A percentile compares a stretch with the other conserved stretches of the same genome.
Conservation (phyloP, 148 eudicot species). For the Limonium bicolor region DNA sequence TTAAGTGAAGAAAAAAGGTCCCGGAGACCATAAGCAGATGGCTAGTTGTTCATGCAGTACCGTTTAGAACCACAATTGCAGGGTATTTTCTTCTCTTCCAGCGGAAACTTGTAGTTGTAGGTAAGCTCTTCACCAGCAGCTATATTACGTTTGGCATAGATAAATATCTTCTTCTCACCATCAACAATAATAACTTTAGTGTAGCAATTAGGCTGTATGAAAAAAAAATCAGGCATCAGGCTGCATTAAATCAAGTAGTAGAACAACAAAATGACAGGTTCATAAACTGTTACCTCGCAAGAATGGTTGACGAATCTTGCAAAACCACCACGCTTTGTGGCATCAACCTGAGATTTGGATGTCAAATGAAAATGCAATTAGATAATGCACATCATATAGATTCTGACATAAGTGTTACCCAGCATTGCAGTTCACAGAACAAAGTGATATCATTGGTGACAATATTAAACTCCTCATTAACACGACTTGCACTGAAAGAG, state of each 20-base stretch:
- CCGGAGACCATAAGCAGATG: too few relatives aligned
- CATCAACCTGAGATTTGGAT: conserved; percentile 60
- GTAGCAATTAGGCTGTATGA: conserved; percentile 89
- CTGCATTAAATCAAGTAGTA: too few relatives aligned
- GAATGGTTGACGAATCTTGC: conserved; percentile 98
- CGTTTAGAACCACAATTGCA: conserved; percentile 87
- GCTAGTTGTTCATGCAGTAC: conserved; percentile 15
- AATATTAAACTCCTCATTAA: too few relatives aligned
- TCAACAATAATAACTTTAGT: conserved; percentile 91
- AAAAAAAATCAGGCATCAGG: too few relatives aligned
- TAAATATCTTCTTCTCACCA: conserved; percentile 92
- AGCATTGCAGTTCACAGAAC: too few relatives aligned
- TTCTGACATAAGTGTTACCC: too few relatives aligned
- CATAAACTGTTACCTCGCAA: too few relatives aligned
- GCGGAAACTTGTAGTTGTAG: conserved; percentile 90
- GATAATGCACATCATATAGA: too few relatives aligned
- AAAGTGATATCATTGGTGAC: too few relatives aligned
- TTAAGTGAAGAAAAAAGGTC: conserved; percentile 3
- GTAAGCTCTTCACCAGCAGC: conserved; percentile 88
- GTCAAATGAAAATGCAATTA: too few relatives aligned
- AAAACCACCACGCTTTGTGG: conserved; percentile 98
- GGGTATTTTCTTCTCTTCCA: conserved; percentile 88
- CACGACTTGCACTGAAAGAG: too few relatives aligned
- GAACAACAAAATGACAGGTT: too few relatives aligned
- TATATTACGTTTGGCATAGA: conserved; percentile 85